Base-by-base conservation (phyloP, 176 grass and related monocot genomes). In the Cymbopogon citratus region DNA sequence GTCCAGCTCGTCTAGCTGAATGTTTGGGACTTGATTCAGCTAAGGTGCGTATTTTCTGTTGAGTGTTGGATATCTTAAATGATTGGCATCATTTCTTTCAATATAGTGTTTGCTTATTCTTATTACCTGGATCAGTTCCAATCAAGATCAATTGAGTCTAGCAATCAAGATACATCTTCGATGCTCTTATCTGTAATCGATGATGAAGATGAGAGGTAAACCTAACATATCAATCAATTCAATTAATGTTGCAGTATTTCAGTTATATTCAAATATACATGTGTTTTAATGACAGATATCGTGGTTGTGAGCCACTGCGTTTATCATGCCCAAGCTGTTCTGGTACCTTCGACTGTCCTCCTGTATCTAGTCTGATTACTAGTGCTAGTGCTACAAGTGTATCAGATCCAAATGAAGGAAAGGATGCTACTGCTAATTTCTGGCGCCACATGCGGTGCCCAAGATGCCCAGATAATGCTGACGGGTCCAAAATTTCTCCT, bases 21-120 rank as follows among this genome's bases (percentile, higher is more conserved):
- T 99, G 97, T 89, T 74, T 99, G 48, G 93, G 96, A 21, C 96
- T 98, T 91, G 96, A 98, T 93, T 91, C 96, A 65, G 88, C 91
- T 9, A 98, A 95, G 92, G 96, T 98, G 81, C 36, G 54, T 13
- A 65, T 67, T 61, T 38, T 74, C 31, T 68, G 31, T 84, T 76
- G 16, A 64, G 81, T 73, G 5, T 44, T 21, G 3, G 24, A 21
- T 64, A 79, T 66, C 2, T 79, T 62, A 74, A 79, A 59, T 69
- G 38, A n/a, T 33, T 75, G 12, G 67, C 45, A 72, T 45, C 23
- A 26, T 65, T 46, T 76, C n/a, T 36, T 82, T 2, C 65, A 59
- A 24, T 72, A 63, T 85, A 66, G 8, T 60, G 57, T 63, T 64
- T 83, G 43, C 72, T 88, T 23, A 91, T 66, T 24, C 12, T 87